Base-by-base conservation (phyloP, 495 filamentous ascomycete species). In the Schizothecium vesticola region DNA sequence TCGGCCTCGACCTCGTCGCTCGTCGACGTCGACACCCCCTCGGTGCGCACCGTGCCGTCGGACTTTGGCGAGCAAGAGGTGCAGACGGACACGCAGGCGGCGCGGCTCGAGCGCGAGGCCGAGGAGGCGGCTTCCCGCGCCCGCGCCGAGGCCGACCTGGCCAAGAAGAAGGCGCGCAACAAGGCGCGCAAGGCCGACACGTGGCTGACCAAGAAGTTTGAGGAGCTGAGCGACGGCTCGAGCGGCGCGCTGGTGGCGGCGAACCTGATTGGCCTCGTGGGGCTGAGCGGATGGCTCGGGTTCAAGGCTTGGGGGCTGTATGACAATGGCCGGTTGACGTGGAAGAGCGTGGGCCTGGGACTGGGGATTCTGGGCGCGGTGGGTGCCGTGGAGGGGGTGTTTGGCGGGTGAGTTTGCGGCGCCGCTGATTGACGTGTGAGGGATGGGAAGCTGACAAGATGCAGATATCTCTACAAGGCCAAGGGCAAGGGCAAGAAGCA, bases 11-110 rank as follows among this genome's bases (percentile, higher is more conserved):
- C 80, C 16, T 78, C 85, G 12, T 91, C 87, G 33, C 84, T 94
- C 58, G 81, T 93, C 75, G 91, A 94, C 76, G 90, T 94, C 70
- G 91, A 94, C 80, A 81, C 84, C 2, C 89, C 89, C 13, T 89
- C 91, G 62, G 84, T 94, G 62, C 84, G 82, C 71, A 85, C 87
- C 21, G 91, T 92, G 0, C 89, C 89, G 21, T 83, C 91, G 5
- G 83, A 89, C 72, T 92, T 86, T 77, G 75, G 83, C 62, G 76
- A 88, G 65, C 85, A 89, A 67, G 84, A 86, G 13, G 75, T 92
- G 65, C 79, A 92, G 78, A 93, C 90, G 16, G 87, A 87, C 70
- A 92, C 89, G 11, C 91, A 93, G 77, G 89, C 89, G 21, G 82
- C 86, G 59, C 86, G 88, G 75, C 86, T 81, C 67, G 80, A 87